Base-by-base conservation (phyloP, 495 filamentous ascomycete genomes). In the Acidomyces sp. region DNA sequence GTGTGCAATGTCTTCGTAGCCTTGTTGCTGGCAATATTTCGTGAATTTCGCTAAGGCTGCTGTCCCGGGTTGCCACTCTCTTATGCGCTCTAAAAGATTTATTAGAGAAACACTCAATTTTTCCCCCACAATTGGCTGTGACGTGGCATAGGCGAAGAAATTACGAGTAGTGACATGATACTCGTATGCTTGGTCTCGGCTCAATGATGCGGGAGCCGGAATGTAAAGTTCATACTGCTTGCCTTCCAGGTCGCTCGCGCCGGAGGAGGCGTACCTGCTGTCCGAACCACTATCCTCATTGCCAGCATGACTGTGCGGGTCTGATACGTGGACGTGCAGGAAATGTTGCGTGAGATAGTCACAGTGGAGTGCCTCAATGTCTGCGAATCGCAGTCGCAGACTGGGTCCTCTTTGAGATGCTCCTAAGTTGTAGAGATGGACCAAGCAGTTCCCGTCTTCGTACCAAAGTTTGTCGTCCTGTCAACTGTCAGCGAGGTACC, bases 151-250 rank as follows among this genome's bases (percentile, higher is more conserved):
- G 26, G 78, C 77, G 39, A 82, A 74, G 48, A 81, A 70, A 43
- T 82, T 82, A n/a, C 78, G 67, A 0, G 69, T 78, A 1, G 72
- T 70, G 11, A 78, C 39, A 43, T 82, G 74, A 45, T 74, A 75
- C 11, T 58, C 49, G 39, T 72, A 69, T 3, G 66, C 60, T 26
- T 70, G 64, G 12, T 68, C 61, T 46, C 69, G 60, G 23, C 62
- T 63, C 9, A 59, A 49, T 27, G 59, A 53, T 4, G 63, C 43
- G 12, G 78, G 77, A 4, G 74, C 59, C 6, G 77, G 72, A 18
- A 82, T 74, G 54, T 74, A 80, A 17, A 82, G 62, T 35, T 80
- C 72, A 43, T 67, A 62, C 16, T 49, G 58, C 26, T 54, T 51
- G 11, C 32, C 27, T 2, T 25, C 37, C 5, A 47, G 29, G 20